Percentiles rank a stretch among this genome's conserved stretches.
phyloP scores from a whole-genome alignment of 2,329 filamentous ascomycete genomes.

The Monilinia fructigena region DNA sequence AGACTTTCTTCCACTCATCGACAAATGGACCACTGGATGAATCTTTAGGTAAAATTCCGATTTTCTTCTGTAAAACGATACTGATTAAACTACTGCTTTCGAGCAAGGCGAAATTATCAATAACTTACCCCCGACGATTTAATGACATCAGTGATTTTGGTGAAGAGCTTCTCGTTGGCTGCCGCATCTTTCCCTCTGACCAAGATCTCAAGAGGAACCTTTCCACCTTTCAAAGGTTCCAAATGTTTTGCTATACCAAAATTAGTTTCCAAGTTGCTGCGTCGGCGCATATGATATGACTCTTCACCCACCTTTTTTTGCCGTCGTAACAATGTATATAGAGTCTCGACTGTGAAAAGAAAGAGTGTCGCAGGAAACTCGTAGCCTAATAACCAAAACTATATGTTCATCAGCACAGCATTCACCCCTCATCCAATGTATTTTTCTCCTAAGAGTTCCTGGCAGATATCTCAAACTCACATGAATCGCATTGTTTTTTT shows the following conservation, averaged over 20 bases:
- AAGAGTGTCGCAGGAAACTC: constrained; percentile 96
- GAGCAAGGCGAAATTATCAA: not conserved
- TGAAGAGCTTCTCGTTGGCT: constrained; percentile 87
- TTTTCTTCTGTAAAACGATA: constrained; percentile 65
- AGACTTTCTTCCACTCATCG: constrained; percentile 91
- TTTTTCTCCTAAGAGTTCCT: constrained; percentile 1
- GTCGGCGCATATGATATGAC: constrained; percentile 7
- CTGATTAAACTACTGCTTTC: constrained; percentile 23
- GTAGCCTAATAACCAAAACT: constrained; percentile 99
- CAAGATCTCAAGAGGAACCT: constrained; percentile 87
- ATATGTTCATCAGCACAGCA: constrained; percentile 30
- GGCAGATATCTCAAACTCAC: constrained; percentile 53
- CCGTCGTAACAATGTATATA: constrained; percentile 95
- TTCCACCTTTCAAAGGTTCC: constrained; percentile 86
- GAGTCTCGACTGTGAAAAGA: constrained; percentile 80
- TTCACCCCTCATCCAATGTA: not conserved
- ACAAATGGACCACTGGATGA: constrained; percentile 82
- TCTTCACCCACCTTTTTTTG: constrained; percentile 77
- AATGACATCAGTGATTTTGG: constrained; percentile 79
- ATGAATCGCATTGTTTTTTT: constrained; percentile 96
- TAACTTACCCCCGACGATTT: constrained; percentile 77
- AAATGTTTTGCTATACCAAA: constrained; percentile 75
- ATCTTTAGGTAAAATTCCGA: constrained; percentile 84
- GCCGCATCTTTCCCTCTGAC: constrained; percentile 88
- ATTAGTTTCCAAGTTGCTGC: constrained; percentile 40